Conservation (phyloP, 345 rosid genomes). For the Orychophragmus violaceus region DNA sequence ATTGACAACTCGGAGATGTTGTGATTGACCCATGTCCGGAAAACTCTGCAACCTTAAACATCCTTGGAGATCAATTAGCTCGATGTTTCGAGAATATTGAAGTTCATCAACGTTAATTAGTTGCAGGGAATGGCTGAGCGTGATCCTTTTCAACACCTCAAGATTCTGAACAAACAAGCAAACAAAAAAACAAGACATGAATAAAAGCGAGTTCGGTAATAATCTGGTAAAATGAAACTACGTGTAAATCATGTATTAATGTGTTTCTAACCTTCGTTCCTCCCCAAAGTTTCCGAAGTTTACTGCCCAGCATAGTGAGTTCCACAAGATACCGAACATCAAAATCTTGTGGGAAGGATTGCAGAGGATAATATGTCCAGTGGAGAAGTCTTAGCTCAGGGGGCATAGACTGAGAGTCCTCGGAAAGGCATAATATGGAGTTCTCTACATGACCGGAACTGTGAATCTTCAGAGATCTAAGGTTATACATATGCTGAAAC, state of each 20-base stretch:
- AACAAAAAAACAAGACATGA: neutral
- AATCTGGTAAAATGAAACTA: neutral
- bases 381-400: slow-evolving; percentile 18
- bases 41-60: neutral
- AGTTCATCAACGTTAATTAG: neutral
- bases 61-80: slow-evolving; percentile 9
- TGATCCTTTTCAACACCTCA: slow-evolving; percentile 1
- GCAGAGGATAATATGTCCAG: slow-evolving; percentile 18
- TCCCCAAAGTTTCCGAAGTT: slow-evolving; percentile 19
- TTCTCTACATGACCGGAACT: neutral
- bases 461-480: slow-evolving; percentile 15
- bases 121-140: slow-evolving; percentile 2
- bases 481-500: slow-evolving; percentile 6
- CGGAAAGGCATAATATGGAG: neutral
- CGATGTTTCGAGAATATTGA: neutral
- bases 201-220: neutral
- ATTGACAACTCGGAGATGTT: neutral
- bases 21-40: neutral
- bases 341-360: neutral
- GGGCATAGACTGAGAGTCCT: neutral
- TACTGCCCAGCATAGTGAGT: slow-evolving; percentile 5
- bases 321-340: slow-evolving; percentile 8
- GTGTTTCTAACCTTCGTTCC: slow-evolving; percentile 10
- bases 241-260: neutral
- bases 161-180: neutral